Base-by-base conservation (phyloP, 2,329 filamentous ascomycete genomes). In the Colletotrichum scovillei region DNA sequence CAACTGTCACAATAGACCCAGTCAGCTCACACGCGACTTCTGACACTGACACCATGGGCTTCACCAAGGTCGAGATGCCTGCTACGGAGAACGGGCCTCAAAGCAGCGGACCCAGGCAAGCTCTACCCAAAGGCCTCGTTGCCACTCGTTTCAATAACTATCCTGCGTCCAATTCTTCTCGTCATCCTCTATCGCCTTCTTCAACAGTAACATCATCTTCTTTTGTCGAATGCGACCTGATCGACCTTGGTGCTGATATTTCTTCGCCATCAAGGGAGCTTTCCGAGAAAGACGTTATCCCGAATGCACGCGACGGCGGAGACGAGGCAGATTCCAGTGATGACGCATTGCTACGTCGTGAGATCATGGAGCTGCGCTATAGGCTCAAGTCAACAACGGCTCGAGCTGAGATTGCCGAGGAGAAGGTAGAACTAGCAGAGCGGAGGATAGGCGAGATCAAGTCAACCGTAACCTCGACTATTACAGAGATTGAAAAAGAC, bases 361-460 rank as follows among this genome's bases (percentile, higher is more conserved):
- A 78, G 38, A 63, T 79, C 11, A 74, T 77, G 2, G 75, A 76
- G 16, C 75, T 81, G 49, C 53, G 42, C 4, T 42, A 35, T 12
- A 53, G 55, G 26, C 63, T 74, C 57, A 55, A 58, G 24, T 53
- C 57, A 6, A 52, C 68, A 5, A 64, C 24, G 4, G 72, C 57
- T 9, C 38, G 69, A 9, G 72, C 69, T n/a, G 72, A 81, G 62
- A 78, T 80, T 24, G 80, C 79, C 4, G 78, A 82, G 59, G 80
- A 80, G 57, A 78, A 78, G 24, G 77, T 78, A 14, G 76, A 78
- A 9, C 75, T 76, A 19, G 76, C 80, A 16, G 73, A 78, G 28
- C 77, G 76, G 46, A 75, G 74, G 32, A 74, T 78, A 24, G 70
- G 72, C 46, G 77, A 75, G 38, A 78, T 79, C 63, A 79, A 80